Evolutionary conservation across 1,284 basidiomycete genomes (phyloP).

Genomic region (Trametes pubescens): DNA sequence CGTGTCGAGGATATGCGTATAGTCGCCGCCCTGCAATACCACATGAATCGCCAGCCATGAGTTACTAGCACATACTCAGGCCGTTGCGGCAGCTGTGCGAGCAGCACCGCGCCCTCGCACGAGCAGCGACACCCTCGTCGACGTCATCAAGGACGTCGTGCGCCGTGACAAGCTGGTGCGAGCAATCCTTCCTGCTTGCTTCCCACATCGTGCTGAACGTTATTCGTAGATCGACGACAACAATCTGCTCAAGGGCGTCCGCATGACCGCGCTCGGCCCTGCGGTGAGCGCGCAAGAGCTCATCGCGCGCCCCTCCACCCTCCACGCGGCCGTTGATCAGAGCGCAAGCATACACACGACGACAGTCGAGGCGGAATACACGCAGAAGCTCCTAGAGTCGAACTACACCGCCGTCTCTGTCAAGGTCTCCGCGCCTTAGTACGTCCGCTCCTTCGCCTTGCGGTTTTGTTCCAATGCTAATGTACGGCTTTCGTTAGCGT

Average conservation of each 20-base stretch:
- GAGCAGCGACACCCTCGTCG: background rate
- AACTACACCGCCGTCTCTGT: background rate
- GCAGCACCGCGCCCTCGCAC: background rate
- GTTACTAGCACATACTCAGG: background rate
- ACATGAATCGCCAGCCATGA: background rate
- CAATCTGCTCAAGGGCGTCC: background rate
- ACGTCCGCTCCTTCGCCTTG: background rate
- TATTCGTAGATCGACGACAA: background rate
- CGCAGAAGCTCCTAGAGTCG: background rate
- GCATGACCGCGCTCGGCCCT: background rate
- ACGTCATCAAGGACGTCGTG: background rate
- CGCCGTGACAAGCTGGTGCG: background rate
- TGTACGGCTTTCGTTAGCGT: background rate
- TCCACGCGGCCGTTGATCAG: background rate
- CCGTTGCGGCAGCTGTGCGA: background rate
- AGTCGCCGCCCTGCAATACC: background rate
- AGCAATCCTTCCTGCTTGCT: background rate
- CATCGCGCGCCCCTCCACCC: background rate
- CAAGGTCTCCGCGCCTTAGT: conserved; percentile 1
- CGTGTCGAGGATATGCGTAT: background rate
- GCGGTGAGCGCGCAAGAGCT: background rate
- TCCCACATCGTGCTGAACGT: background rate
- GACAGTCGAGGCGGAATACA: background rate
- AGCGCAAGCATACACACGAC: conserved; percentile 1
- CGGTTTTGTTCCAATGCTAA: background rate